Base-by-base conservation (phyloP, 768 basidiomycete genomes). In the Lactifluus piperatus region DNA sequence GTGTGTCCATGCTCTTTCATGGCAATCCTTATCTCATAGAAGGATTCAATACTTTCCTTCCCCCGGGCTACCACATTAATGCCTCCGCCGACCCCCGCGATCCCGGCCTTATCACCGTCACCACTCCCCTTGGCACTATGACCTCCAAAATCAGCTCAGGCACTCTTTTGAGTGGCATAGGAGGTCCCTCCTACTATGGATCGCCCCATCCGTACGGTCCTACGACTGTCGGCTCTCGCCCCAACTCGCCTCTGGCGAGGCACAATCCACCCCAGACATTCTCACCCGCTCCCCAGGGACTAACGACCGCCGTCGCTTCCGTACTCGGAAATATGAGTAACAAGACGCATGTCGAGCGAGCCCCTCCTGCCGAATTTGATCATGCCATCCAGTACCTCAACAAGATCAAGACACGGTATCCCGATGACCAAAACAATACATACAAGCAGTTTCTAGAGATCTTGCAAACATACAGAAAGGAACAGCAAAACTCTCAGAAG, bases 1-100 rank as follows among this genome's bases (percentile, higher is more conserved):
- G 94, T 56, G 94, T 97, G 55, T 95, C 94, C 7, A 82, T 80
- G 65, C 83, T 98, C 44, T 98, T 98, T 73, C 84, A 91, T 65
- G 91, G 91, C 7, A 91, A 94, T 71, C 91, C 88, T 5, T 69
- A 77, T 54, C 86, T 98, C 67, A 97, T 98, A 52, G 89, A 94
- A 71, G 94, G 94, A 22, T 97, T 97, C 83, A 97, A 98, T 74
- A 97, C 94, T 2, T 97, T 97, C 73, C 80, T 97, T 13, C 94
- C 94, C 5, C 80, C 87, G 48, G 94, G 94, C 30, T 97, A 97
- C 73, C 86, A 91, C 60, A 97, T 97, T 70, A 93, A 97, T 68
- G 77, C 86, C 68, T 86, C 86, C 57, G 76, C 75, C 26, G 87
- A 89, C 74, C 83, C 84, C 26, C 71, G 75, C 60, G 83, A 89